Percentiles rank a stretch among this genome's conserved stretches.
phyloP scores from a whole-genome alignment of 768 basidiomycete genomes.

The Russula brevipes region DNA sequence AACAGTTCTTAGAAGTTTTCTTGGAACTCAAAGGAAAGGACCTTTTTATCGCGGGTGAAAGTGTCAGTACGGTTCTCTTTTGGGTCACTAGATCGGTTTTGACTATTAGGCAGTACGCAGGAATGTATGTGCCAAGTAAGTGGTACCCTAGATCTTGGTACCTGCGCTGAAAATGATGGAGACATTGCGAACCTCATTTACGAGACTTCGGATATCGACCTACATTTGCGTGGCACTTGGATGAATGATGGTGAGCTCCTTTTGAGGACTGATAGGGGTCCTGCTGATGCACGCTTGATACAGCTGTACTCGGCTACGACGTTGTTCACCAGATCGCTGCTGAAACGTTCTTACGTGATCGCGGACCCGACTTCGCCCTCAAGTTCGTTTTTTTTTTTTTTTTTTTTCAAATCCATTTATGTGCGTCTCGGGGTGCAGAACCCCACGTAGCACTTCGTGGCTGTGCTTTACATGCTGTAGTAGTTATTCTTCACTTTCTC shows the following conservation, averaged over 20 bases:
- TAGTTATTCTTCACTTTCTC: not conserved
- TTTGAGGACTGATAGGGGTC: not conserved
- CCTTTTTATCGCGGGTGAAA: conserved; percentile 66
- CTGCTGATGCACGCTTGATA: not conserved
- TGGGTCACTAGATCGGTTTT: not conserved
- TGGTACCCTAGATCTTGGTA: conserved; percentile 30
- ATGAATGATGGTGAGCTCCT: conserved; percentile 57
- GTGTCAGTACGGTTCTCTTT: conserved; percentile 42
- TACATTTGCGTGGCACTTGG: conserved; percentile 67
- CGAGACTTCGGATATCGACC: conserved; percentile 48
- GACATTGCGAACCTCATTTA: conserved; percentile 76
- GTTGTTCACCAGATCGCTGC: conserved; percentile 71
- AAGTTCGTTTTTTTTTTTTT: no score
- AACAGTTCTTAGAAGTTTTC: conserved; percentile 74
- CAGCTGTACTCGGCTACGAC: conserved; percentile 55
- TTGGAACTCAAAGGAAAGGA: conserved; percentile 68
- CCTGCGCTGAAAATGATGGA: conserved; percentile 26
- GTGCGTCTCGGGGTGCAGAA: no score
- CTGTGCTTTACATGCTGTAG: no score
- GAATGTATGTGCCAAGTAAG: conserved; percentile 59
- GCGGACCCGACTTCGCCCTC: conserved; percentile 62
- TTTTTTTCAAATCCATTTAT: no score
- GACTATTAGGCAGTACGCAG: conserved; percentile 53
- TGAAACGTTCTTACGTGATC: conserved; percentile 69
- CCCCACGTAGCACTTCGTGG: no score